Conservation (phyloP, 306 rosid species). For the Mucuna pruriens region DNA sequence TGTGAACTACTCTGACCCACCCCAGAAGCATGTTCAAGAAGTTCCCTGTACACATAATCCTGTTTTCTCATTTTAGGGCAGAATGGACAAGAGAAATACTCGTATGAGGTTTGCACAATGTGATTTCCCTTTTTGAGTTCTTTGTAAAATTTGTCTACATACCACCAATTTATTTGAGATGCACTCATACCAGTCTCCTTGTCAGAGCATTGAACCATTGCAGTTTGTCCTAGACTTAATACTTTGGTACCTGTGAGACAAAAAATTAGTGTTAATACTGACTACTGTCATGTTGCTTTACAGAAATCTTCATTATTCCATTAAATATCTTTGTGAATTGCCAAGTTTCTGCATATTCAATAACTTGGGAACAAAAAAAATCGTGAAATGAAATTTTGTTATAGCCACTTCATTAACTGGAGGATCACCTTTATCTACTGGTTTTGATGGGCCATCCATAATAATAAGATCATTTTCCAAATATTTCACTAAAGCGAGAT, state of each 20-base stretch:
- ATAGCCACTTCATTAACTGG: conserved; percentile 21
- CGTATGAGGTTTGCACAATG: conserved; percentile 59
- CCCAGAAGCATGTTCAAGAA: conserved; percentile 90
- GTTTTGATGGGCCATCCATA: conserved; percentile 54
- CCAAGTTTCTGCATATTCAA: conserved; percentile 3
- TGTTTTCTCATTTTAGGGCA: conserved; percentile 70
- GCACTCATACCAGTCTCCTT: conserved; percentile 63
- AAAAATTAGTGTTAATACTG: conserved; percentile 9
- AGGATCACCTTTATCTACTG: conserved; percentile 51
- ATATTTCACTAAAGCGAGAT: conserved; percentile 76
- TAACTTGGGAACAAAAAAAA: conserved; percentile 9
- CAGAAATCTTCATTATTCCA: neutral
- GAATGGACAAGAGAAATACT: conserved; percentile 75
- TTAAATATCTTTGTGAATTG: conserved; percentile 9
- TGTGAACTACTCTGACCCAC: conserved; percentile 85
- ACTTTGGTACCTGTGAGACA: conserved; percentile 47
- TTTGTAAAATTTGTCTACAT: conserved; percentile 60
- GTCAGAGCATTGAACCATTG: conserved; percentile 49
- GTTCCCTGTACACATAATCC: conserved; percentile 60
- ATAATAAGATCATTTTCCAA: conserved; percentile 70
- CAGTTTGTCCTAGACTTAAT: conserved; percentile 49
- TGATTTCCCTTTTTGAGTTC: conserved; percentile 68
- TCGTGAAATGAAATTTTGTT: neutral
- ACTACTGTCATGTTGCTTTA: conserved; percentile 2
- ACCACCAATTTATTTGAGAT: conserved; percentile 62